These are phyloP conservation scores for Zymoseptoria ardabiliae DNA, from an alignment of 2,329 filamentous ascomycete species.

Conservation along the genomic window DNA sequence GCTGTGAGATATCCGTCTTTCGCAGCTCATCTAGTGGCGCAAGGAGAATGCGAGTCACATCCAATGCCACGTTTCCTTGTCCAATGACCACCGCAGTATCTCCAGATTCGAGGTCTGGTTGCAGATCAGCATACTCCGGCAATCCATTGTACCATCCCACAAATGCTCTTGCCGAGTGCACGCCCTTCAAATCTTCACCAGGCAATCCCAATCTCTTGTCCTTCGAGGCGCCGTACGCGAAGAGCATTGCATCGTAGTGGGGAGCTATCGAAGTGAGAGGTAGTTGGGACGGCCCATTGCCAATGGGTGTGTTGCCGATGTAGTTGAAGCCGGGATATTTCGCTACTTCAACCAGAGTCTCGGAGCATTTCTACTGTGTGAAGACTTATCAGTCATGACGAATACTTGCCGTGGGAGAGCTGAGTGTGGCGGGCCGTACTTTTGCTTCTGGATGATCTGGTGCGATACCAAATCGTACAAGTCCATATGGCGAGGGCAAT, in stretches of 20 bases:
- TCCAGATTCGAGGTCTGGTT: conserved; percentile 64
- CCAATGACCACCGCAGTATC: conserved; percentile 85
- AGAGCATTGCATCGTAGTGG: conserved; percentile 86
- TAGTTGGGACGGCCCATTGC: conserved; percentile 46
- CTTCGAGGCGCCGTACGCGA: conserved; percentile 84
- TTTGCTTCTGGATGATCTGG: conserved; percentile 98
- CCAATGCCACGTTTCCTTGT: conserved; percentile 92
- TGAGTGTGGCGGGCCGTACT: conserved; percentile 43
- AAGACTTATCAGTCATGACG: conserved; percentile 17
- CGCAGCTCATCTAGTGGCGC: conserved; percentile 64
- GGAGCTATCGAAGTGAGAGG: conserved; percentile 62
- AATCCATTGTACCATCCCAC: conserved; percentile 98
- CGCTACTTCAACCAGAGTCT: conserved; percentile 86
- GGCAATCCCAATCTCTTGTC: conserved; percentile 73
- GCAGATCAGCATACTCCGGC: conserved; percentile 66
- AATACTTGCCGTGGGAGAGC: background rate
- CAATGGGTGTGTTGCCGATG: conserved; percentile 80
- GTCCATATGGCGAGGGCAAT: conserved; percentile 82
- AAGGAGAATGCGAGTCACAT: conserved; percentile 82
- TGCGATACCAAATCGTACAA: conserved; percentile 92
- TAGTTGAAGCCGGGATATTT: conserved; percentile 77
- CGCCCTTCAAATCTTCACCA: conserved; percentile 68
- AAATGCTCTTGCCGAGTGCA: conserved; percentile 85
- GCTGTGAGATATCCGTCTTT: conserved; percentile 81
- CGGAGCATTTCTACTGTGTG: conserved; percentile 71